Base-by-base conservation (phyloP, 2,329 filamentous ascomycete species). In the Colletotrichum zoysiae region DNA sequence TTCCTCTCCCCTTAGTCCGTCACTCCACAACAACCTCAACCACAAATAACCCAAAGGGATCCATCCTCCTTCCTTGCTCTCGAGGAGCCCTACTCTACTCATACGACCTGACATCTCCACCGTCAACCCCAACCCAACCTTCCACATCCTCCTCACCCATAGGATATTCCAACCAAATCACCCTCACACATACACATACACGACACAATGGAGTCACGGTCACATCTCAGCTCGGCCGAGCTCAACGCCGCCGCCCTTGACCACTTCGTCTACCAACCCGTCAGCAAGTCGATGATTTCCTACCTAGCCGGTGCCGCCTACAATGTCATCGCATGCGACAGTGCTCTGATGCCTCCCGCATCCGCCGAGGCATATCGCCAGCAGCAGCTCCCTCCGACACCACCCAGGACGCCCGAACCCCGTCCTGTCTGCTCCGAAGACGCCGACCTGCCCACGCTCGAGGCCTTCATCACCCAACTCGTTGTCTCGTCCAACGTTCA, bases 401-500 rank as follows among this genome's bases (percentile, higher is more conserved):
- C 88, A 30, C 86, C 88, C 16, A 80, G 82, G 77, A 86, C 85
- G 58, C 86, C 79, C 75, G 84, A 79, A 75, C 86, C 78, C 77
- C 85, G 77, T 75, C 84, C 74, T 74, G 81, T 86, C 18, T 81
- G 80, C 62, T 83, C 79, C 71, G 84, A 85, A 67, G 86, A 89
- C 76, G 84, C 82, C 73, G 80, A 84, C 67, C 86, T 99, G 42
- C 96, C 96, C 3, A 91, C 93, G 0, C 86, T 98, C 46, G 94
- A 97, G 82, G 89, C 91, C 70, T 99, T 98, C 87, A 98, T 99
- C 84, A 92, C 90, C 62, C 94, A 95, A 74, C 88, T 99, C 40
- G 95, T 98, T 73, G 90, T 94, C 79, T 92, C 93, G 73, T 98
- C 95, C 75, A 97, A 98, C 81, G 96, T 98, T 40, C 95, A 98